phyloP scores from a whole-genome alignment of 1,284 basidiomycete species.

The Trichosporon faecale region DNA sequence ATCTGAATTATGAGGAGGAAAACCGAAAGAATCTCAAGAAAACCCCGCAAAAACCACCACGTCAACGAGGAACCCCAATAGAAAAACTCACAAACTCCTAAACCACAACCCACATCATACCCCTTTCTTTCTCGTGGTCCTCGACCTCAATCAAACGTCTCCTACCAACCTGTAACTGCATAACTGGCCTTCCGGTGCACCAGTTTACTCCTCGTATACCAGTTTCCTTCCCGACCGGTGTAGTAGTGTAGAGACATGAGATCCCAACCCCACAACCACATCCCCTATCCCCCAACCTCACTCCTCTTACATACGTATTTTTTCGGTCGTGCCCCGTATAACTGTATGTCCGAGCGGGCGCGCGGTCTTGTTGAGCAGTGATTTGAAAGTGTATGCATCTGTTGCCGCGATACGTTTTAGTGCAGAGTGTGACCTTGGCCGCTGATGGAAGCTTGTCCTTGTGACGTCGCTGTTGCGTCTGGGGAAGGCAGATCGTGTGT shows the following conservation, averaged over 20 bases:
- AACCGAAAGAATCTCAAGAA: slow-evolving; percentile 9
- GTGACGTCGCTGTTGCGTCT: too few relatives aligned
- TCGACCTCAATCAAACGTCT: neutral
- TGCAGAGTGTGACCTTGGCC: neutral
- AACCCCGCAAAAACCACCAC: neutral
- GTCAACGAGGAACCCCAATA: slow-evolving; percentile 6
- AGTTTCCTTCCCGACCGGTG: slow-evolving; percentile 3
- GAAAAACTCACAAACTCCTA: slow-evolving; percentile 8
- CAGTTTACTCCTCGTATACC: slow-evolving; percentile 20
- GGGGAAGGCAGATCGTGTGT: neutral
- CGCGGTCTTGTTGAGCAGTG: slow-evolving; percentile 29
- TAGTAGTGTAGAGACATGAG: slow-evolving; percentile 23
- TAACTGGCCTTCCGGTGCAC: slow-evolving; percentile 4
- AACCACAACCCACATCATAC: slow-evolving; percentile 16
- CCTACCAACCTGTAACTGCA: slow-evolving; percentile 22
- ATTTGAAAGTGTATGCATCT: slow-evolving; percentile 32
- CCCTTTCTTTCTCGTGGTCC: slow-evolving; percentile 7
- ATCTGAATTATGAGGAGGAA: slow-evolving; percentile 7
- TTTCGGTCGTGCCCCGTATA: slow-evolving; percentile 27
- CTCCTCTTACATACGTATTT: slow-evolving; percentile 14
- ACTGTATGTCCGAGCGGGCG: slow-evolving; percentile 24
- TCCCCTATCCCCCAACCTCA: slow-evolving; percentile 2
- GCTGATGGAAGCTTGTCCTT: too few relatives aligned
- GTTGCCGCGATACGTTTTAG: slow-evolving; percentile 19
- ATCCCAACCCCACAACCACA: slow-evolving; percentile 3